Conservation (phyloP, 164 flowering plant species). For the Nymphaea thermarum region DNA sequence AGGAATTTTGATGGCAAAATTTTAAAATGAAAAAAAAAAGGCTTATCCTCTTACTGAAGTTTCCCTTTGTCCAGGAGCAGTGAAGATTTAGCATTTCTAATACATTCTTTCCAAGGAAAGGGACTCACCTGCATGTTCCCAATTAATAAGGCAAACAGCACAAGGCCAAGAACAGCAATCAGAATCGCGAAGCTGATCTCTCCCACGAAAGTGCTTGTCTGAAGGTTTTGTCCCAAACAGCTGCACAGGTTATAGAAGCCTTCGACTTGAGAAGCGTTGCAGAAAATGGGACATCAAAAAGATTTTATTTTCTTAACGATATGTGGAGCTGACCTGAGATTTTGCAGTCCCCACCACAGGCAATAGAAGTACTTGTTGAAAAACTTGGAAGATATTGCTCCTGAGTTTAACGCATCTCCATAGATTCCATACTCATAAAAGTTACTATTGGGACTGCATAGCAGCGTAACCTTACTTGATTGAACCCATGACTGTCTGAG, state of each 20-base stretch:
- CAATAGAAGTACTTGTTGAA: slow-evolving; percentile 56
- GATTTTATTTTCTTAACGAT: not conserved
- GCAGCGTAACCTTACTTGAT: slow-evolving; percentile 35
- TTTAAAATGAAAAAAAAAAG: too few relatives aligned
- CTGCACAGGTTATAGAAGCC: slow-evolving; percentile 27
- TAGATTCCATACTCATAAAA: slow-evolving; percentile 51
- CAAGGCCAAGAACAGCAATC: slow-evolving; percentile 67
- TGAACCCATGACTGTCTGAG: slow-evolving; percentile 32
- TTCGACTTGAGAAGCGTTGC: not conserved
- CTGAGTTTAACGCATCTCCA: slow-evolving; percentile 33
- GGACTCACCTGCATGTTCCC: slow-evolving; percentile 88
- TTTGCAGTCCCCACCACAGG: slow-evolving; percentile 77
- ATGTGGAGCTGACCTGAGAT: slow-evolving; percentile 30
- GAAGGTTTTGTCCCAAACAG: slow-evolving; percentile 75
- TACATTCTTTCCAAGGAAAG: not conserved
- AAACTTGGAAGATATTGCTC: slow-evolving; percentile 29
- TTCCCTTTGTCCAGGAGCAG: not conserved
- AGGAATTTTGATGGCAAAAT: too few relatives aligned
- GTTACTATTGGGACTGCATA: slow-evolving; percentile 27
- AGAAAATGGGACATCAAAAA: not conserved
- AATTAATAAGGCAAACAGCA: slow-evolving; percentile 81
- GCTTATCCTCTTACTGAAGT: not conserved
- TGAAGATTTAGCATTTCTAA: not conserved
- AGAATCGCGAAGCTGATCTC: slow-evolving; percentile 77
- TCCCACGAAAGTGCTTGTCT: slow-evolving; percentile 66